Evolutionary conservation across 2,329 filamentous ascomycete species (phyloP).

Genomic region (Aplosporella prunicola): DNA sequence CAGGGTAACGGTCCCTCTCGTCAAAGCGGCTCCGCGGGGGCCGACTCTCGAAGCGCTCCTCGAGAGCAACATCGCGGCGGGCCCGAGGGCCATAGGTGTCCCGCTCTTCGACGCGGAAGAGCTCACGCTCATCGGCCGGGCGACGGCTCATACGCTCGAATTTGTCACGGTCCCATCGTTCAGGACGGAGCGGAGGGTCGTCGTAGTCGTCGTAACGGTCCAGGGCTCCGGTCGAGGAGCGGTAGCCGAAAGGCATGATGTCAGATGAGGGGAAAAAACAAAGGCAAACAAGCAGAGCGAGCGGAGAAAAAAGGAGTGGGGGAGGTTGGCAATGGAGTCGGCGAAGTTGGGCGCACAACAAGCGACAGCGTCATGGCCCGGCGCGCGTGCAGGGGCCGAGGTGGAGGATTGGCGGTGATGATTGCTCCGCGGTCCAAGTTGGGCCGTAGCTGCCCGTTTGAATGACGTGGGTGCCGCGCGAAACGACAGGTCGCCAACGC

Average conservation of each 20-base stretch:
- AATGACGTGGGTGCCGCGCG: no score
- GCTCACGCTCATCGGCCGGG: conserved; percentile 24
- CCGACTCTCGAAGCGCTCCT: conserved; percentile 34
- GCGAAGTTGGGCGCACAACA: no score
- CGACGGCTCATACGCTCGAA: conserved; percentile 37
- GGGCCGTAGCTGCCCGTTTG: no score
- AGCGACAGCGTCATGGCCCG: no score
- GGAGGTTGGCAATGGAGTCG: conserved; percentile 4
- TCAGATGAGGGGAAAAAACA: neutral
- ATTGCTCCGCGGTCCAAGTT: no score
- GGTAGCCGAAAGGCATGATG: conserved; percentile 16
- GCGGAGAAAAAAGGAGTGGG: conserved; percentile 1
- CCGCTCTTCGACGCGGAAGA: conserved; percentile 35
- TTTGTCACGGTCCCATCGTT: conserved; percentile 42
- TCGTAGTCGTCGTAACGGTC: conserved; percentile 36
- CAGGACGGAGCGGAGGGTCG: conserved; percentile 20
- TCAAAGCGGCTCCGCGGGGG: conserved; percentile 35
- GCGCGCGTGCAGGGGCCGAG: no score
- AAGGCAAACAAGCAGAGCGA: neutral
- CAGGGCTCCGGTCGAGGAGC: conserved; percentile 35
- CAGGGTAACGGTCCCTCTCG: conserved; percentile 44
- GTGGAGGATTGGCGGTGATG: no score
- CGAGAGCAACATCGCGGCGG: conserved; percentile 33
- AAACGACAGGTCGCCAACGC: no score
- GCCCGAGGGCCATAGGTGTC: conserved; percentile 27